Evolutionary conservation across 2,329 filamentous ascomycete species (phyloP).

Genomic region (Ophiobolus disseminans): DNA sequence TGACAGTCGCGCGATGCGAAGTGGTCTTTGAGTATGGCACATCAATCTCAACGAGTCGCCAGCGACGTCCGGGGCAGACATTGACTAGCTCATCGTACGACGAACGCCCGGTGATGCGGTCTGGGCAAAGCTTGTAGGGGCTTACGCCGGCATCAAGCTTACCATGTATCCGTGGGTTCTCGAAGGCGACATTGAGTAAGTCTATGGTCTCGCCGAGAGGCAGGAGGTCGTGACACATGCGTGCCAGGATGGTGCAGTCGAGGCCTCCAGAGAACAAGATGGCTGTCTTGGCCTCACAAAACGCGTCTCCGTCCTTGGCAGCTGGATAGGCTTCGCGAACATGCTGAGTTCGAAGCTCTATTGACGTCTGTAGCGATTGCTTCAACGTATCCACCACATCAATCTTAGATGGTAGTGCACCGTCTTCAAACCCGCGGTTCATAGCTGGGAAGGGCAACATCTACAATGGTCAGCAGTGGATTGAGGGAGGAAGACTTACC

Average conservation of each 20-base stretch:
- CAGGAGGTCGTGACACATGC: conserved; percentile 78
- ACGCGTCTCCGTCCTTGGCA: not conserved
- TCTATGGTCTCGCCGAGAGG: conserved; percentile 75
- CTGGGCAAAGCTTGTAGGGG: conserved; percentile 84
- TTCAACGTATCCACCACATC: conserved; percentile 62
- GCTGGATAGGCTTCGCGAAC: conserved; percentile 33
- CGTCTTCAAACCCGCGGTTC: conserved; percentile 41
- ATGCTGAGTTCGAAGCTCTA: conserved; percentile 62
- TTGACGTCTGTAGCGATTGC: conserved; percentile 64
- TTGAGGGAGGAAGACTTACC: conserved; percentile 30
- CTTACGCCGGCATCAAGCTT: conserved; percentile 36
- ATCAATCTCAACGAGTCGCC: conserved; percentile 87
- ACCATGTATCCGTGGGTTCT: conserved; percentile 76
- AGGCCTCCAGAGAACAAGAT: conserved; percentile 93
- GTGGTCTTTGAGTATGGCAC: conserved; percentile 79
- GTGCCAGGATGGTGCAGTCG: conserved; percentile 88
- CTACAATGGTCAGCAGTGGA: conserved; percentile 38
- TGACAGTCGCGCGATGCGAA: conserved; percentile 71
- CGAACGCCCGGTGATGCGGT: conserved; percentile 83
- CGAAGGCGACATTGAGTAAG: conserved; percentile 93
- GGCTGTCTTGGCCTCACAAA: conserved; percentile 64
- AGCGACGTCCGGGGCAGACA: conserved; percentile 73
- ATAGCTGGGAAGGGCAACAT: conserved; percentile 54
- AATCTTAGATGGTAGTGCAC: conserved; percentile 23
- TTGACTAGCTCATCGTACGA: conserved; percentile 76